phyloP scores from a whole-genome alignment of 352 stramenopile species.

The Bremia lactucae region DNA sequence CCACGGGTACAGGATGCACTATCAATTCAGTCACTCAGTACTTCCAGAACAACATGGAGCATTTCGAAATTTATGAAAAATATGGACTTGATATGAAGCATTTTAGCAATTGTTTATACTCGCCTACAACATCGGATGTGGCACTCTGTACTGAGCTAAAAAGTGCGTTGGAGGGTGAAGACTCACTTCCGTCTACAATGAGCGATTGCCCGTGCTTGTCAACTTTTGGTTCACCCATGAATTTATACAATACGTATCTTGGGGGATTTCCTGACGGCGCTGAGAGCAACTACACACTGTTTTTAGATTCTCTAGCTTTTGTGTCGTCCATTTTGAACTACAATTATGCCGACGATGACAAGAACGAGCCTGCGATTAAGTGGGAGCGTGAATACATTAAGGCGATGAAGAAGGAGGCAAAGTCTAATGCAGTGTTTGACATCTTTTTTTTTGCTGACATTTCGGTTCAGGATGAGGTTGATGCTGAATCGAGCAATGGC shows the following conservation, averaged over 20 bases:
- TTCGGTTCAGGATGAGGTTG: slow-evolving; percentile 50
- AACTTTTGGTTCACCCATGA: slow-evolving; percentile 53
- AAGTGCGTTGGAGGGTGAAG: slow-evolving; percentile 20
- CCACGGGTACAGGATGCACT: slow-evolving; percentile 43
- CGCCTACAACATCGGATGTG: slow-evolving; percentile 40
- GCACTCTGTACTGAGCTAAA: slow-evolving; percentile 31
- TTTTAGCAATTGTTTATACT: slow-evolving; percentile 51
- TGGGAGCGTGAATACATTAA: slow-evolving; percentile 58
- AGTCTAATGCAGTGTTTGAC: slow-evolving; percentile 33
- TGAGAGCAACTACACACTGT: slow-evolving; percentile 40
- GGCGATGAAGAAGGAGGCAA: slow-evolving; percentile 31
- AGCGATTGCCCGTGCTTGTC: slow-evolving; percentile 53
- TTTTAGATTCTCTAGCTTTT: slow-evolving; percentile 34
- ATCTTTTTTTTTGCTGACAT: slow-evolving; percentile 52
- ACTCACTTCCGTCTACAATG: slow-evolving; percentile 41
- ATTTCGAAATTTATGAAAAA: slow-evolving; percentile 48
- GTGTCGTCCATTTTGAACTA: slow-evolving; percentile 48
- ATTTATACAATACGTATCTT: slow-evolving; percentile 58
- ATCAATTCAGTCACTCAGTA: slow-evolving; percentile 54
- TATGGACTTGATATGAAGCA: slow-evolving; percentile 39
- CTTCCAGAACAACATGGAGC: slow-evolving; percentile 52
- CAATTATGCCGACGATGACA: slow-evolving; percentile 41
- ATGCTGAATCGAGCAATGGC: slow-evolving; percentile 36
- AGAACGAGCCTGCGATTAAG: slow-evolving; percentile 35
- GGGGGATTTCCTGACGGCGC: slow-evolving; percentile 38